phyloP scores from a whole-genome alignment of 2,329 filamentous ascomycete genomes.

The Thelonectria rubi region DNA sequence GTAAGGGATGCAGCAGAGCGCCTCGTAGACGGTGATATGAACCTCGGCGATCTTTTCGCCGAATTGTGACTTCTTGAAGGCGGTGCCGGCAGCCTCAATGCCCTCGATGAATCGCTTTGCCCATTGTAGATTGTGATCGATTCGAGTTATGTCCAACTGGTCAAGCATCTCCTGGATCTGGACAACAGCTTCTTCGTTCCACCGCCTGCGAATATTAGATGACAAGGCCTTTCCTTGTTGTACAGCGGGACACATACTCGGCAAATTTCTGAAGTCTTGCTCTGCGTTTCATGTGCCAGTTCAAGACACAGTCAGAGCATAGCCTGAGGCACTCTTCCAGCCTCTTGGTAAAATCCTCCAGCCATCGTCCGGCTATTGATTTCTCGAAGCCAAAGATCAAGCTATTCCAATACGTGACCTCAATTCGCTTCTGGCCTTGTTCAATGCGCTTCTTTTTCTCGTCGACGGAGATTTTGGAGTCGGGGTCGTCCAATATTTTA shows the following conservation, averaged over 20 bases:
- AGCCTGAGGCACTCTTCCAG: conserved; percentile 67
- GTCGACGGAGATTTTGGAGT: conserved; percentile 57
- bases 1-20: conserved; percentile 84
- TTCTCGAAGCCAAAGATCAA: conserved; percentile 74
- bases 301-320: conserved; percentile 76
- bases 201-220: conserved; percentile 47
- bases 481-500: conserved; percentile 56
- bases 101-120: conserved; percentile 65
- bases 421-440: conserved; percentile 63
- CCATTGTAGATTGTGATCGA: conserved; percentile 66
- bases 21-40: conserved; percentile 86
- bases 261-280: conserved; percentile 69
- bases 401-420: conserved; percentile 73
- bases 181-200: conserved; percentile 60
- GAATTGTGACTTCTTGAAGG: conserved; percentile 58
- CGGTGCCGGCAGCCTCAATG: conserved; percentile 57
- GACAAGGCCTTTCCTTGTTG: not conserved
- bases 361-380: conserved; percentile 66
- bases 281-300: conserved; percentile 76
- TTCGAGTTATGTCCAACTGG: conserved; percentile 67
- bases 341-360: conserved; percentile 65
- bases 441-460: conserved; percentile 64
- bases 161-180: conserved; percentile 67
- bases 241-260: conserved; percentile 55
- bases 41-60: conserved; percentile 63